Base-by-base conservation (phyloP, 148 eudicot species). In the Chenopodium album region DNA sequence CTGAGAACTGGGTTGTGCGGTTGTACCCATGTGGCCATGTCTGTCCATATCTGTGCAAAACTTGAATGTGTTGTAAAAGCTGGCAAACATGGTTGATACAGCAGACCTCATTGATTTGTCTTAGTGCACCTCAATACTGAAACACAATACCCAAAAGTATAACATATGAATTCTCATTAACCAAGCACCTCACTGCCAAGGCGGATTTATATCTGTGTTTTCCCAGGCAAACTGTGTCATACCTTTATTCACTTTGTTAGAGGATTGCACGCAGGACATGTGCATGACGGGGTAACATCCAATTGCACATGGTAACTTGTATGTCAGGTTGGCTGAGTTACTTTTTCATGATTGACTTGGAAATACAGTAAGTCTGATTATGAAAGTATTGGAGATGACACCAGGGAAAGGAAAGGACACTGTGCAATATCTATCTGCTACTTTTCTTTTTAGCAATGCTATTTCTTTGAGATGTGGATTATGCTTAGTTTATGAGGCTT, bases 1-100 rank as follows among this genome's bases (percentile, higher is more conserved):
- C 10, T 20, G n/a, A 48, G 60, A 64, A 48, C 41, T 62, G 77
- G 77, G 71, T 54, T 52, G 75, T 70, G 46, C 60, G 73, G 71
- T 54, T 52, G 75, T 62, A 60, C 47, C 52, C 29, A 14, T 37
- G 76, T 32, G 34, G 34, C 34, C 3, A 32, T 5, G 44, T 41
- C 44, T 41, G 44, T 76, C 56, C 20, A 17, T 32, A 54, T 82
- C 44, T 69, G 66, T 64, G 0, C 56, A 23, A 54, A 54, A 29
- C 14, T 34, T 48, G 8, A 76, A 68, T 48, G 46, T 76, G 31
- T 34, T 8, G 37, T 62, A 50, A 74, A 41, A 74, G 77, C 17
- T 59, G 37, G 64, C 56, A 29, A 59, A 23, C 10, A 31, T 71
- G 69, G 20, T 80, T 63, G 71, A 16, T 26, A 44, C 62, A 5